These are phyloP conservation scores for Cadophora gregata DNA, from an alignment of 2,329 filamentous ascomycete genomes.

Conservation along the genomic window DNA sequence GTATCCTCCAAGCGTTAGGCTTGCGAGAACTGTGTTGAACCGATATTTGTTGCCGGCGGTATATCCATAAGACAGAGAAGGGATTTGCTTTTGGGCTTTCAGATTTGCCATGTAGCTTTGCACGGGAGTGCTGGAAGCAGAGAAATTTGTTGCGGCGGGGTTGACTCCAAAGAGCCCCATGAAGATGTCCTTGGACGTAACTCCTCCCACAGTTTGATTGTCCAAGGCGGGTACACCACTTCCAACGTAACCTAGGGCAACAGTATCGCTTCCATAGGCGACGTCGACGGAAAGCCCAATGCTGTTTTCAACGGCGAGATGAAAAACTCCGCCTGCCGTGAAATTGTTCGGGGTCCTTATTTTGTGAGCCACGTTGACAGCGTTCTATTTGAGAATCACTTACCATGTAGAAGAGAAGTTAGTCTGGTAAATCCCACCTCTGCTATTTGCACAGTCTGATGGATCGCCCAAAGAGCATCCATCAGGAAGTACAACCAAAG, in stretches of 20 bases:
- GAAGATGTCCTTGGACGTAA: conserved; percentile 42
- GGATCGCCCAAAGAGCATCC: conserved; percentile 31
- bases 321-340: conserved; percentile 28
- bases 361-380: not conserved
- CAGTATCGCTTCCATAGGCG: conserved; percentile 37
- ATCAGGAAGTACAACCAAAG: conserved; percentile 35
- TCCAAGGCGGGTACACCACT: conserved; percentile 28
- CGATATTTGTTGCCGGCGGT: conserved; percentile 51
- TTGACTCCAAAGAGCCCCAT: conserved; percentile 39
- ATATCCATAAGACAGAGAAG: conserved; percentile 51
- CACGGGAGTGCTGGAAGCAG: conserved; percentile 27
- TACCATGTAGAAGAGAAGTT: conserved; percentile 48
- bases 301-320: conserved; percentile 31
- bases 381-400: conserved; percentile 16
- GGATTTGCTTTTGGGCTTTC: conserved; percentile 47
- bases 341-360: conserved; percentile 32
- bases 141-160: conserved; percentile 34
- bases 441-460: conserved; percentile 45
- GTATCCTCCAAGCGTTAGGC: conserved; percentile 46
- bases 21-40: conserved; percentile 34
- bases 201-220: conserved; percentile 39
- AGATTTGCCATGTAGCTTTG: conserved; percentile 48
- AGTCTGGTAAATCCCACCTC: conserved; percentile 46
- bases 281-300: conserved; percentile 30
- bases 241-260: conserved; percentile 28